Conservation (phyloP, 192 early-diverging fungal genomes). For the Thamnidium elegans region DNA sequence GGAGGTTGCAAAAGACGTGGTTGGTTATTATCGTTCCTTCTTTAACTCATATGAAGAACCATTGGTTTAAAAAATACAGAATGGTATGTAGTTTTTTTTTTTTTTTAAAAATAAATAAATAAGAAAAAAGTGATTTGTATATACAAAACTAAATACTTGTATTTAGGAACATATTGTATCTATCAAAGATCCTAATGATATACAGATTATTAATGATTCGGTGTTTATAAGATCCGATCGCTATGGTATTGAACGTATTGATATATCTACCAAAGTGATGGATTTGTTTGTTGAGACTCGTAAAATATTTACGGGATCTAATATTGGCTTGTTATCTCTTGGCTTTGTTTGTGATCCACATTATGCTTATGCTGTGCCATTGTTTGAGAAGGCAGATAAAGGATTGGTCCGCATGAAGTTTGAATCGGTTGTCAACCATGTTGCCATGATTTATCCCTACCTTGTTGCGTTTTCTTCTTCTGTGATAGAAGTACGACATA, state of each 20-base stretch:
- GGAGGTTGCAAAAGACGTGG: neutral
- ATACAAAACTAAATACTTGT: no score
- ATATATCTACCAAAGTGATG: neutral
- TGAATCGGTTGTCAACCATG: constrained; percentile 2
- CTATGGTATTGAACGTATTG: constrained; percentile 5
- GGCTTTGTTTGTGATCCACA: neutral
- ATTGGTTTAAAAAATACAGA: neutral
- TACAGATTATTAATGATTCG: neutral
- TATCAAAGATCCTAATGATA: constrained; percentile 1
- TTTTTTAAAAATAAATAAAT: neutral
- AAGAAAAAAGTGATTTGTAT: no score
- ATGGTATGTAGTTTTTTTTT: neutral
- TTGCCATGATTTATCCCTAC: constrained; percentile 9
- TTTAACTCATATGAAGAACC: neutral
- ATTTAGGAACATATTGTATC: neutral
- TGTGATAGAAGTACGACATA: constrained; percentile 21
- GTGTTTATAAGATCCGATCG: neutral
- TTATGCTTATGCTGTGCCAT: neutral
- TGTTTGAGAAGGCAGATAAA: neutral
- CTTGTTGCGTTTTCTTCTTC: constrained; percentile 11
- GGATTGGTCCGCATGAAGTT: neutral
- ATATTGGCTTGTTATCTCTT: neutral
- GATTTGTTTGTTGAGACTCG: neutral
- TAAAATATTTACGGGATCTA: neutral
- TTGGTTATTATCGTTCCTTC: neutral